phyloP scores from a whole-genome alignment of 352 stramenopile genomes.

The Elongisporangium undulatum region DNA sequence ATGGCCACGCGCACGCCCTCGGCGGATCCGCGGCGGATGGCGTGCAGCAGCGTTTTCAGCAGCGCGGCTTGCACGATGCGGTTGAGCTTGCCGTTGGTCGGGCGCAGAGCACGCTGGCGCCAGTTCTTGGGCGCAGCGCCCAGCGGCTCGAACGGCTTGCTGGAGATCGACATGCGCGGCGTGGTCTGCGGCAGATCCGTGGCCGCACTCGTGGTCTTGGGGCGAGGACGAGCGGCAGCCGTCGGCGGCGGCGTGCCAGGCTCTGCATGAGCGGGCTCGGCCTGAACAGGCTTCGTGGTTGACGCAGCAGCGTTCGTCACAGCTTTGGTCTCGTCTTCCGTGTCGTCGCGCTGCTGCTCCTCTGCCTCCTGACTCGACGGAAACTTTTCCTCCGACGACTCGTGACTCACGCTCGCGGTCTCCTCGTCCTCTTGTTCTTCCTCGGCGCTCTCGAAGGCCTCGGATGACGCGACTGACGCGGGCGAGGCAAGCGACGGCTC shows the following conservation, averaged over 20 bases:
- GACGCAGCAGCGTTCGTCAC: background rate
- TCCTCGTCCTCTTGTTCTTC: background rate
- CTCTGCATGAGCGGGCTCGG: background rate
- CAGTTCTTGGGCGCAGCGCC: conserved; percentile 28
- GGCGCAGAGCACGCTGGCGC: conserved; percentile 43
- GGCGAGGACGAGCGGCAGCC: background rate
- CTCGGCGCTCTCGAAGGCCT: background rate
- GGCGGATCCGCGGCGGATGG: conserved; percentile 68
- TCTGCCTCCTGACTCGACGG: background rate
- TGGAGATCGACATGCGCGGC: conserved; percentile 7
- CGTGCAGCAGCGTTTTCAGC: conserved; percentile 82
- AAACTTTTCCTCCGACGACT: background rate
- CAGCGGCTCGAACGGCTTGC: conserved; percentile 45
- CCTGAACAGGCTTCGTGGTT: background rate
- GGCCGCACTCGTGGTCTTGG: background rate
- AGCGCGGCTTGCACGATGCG: conserved; percentile 77
- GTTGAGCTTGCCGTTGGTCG: conserved; percentile 58
- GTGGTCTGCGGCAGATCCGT: background rate
- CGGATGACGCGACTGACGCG: background rate
- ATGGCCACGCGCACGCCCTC: conserved; percentile 84
- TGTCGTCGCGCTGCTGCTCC: conserved; percentile 1
- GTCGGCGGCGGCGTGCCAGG: background rate
- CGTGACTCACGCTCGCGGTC: background rate
- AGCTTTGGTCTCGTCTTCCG: background rate
- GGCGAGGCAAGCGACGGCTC: background rate